Evolutionary conservation across 208 protist species (phyloP).

Genomic region (Kentomonas sorsogonicus): DNA sequence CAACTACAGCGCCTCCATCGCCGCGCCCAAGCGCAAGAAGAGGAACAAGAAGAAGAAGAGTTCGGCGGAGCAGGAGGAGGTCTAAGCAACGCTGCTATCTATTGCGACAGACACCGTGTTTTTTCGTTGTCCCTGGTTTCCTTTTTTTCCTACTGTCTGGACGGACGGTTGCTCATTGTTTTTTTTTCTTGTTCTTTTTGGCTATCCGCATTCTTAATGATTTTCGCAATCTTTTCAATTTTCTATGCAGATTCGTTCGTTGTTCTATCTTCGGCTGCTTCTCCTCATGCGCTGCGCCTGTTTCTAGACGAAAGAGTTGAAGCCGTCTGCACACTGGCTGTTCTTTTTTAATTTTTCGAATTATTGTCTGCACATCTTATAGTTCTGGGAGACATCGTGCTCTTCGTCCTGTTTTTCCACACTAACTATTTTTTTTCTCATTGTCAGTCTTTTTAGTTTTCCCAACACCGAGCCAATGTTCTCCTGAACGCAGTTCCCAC

Average conservation of each 20-base stretch:
- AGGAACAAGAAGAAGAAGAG: background rate
- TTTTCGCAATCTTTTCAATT: background rate
- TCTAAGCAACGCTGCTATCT: too few species aligned
- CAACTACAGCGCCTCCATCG: constrained; percentile 48
- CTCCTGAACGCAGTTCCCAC: too few species aligned
- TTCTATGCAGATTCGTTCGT: too few species aligned
- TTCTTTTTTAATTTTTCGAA: background rate
- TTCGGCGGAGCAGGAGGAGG: background rate
- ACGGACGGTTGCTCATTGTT: background rate
- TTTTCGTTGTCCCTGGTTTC: background rate
- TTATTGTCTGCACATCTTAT: background rate
- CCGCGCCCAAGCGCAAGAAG: too few species aligned
- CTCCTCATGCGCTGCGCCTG: too few species aligned
- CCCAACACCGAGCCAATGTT: background rate
- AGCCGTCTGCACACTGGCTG: too few species aligned
- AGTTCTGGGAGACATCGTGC: background rate
- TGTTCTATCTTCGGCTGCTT: too few species aligned
- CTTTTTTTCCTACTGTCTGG: background rate
- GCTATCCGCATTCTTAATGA: background rate
- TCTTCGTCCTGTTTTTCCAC: background rate
- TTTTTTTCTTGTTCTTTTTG: constrained; percentile 7
- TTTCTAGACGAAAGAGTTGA: too few species aligned
- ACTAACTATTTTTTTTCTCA: constrained; percentile 1
- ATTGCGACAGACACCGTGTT: too few species aligned
- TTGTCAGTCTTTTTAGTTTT: constrained; percentile 1